Evolutionary conservation across 75 land plant genomes (phyloP).

Genomic region (Cupressus sempervirens): DNA sequence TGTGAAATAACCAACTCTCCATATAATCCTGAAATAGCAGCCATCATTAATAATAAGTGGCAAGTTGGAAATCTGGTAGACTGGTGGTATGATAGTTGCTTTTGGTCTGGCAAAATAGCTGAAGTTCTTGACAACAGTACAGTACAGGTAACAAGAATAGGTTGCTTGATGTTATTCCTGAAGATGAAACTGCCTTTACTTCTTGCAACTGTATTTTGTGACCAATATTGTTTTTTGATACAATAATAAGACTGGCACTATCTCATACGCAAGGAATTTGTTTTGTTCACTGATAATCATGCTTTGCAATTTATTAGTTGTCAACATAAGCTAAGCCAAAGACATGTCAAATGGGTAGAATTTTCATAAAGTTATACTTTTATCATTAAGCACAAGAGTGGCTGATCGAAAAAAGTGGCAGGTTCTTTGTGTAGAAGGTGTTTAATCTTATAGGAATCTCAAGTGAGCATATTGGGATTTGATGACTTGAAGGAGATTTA

Average conservation of each 20-base stretch:
- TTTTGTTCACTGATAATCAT: no score
- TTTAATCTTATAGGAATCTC: no score
- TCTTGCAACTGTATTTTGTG: background rate
- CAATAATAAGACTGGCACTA: background rate
- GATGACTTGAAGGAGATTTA: no score
- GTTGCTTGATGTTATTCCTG: background rate
- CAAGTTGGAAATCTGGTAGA: slow-evolving; percentile 54
- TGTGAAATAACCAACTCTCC: slow-evolving; percentile 17
- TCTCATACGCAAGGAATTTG: no score
- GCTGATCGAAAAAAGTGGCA: no score
- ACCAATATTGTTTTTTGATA: background rate
- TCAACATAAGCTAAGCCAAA: no score
- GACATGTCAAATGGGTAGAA: no score
- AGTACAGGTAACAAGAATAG: slow-evolving; percentile 24
- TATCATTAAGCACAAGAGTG: no score
- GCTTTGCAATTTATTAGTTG: no score
- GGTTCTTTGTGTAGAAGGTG: no score
- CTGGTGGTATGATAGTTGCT: slow-evolving; percentile 34
- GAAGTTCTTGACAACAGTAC: slow-evolving; percentile 28
- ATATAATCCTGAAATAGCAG: slow-evolving; percentile 22
- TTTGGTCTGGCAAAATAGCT: slow-evolving; percentile 48
- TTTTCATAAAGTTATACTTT: no score
- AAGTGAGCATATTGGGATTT: no score
- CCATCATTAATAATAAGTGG: slow-evolving; percentile 41
- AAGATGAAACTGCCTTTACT: background rate